These are phyloP conservation scores for Periconia sp. DNA, from an alignment of 2,329 filamentous ascomycete genomes.

Conservation along the genomic window DNA sequence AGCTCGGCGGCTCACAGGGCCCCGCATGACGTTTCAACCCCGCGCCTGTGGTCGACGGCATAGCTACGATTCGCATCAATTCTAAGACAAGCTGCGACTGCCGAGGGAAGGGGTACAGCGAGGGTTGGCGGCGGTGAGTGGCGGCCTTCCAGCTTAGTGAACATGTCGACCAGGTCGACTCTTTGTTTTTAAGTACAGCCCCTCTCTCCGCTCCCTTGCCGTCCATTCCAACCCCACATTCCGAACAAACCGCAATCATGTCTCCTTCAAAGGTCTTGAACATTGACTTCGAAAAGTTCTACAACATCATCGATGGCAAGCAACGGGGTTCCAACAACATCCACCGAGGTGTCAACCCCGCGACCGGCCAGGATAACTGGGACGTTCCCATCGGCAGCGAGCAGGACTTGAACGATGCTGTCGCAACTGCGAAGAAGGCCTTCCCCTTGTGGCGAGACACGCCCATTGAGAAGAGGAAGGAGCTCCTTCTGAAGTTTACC, in stretches of 20 bases:
- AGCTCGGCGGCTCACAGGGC: too few species aligned
- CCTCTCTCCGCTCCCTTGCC: too few species aligned
- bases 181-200: too few species aligned
- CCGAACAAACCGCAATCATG: constrained; percentile 42
- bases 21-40: too few species aligned
- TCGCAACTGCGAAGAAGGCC: constrained; percentile 55
- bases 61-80: too few species aligned
- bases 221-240: background rate
- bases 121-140: too few species aligned
- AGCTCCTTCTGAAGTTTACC: constrained; percentile 32
- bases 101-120: too few species aligned
- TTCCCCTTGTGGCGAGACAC: constrained; percentile 54
- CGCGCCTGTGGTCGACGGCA: too few species aligned
- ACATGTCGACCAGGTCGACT: too few species aligned
- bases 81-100: too few species aligned
- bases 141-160: too few species aligned
- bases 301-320: constrained; percentile 61
- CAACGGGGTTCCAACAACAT: constrained; percentile 49
- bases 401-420: constrained; percentile 59
- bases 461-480: constrained; percentile 41
- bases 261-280: constrained; percentile 52
- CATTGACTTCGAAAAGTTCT: constrained; percentile 53
- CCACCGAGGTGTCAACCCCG: constrained; percentile 59
- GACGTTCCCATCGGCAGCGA: constrained; percentile 58
- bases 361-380: constrained; percentile 56